Conservation (phyloP, 2,329 filamentous ascomycete genomes). For the Bipolaris cookei region DNA sequence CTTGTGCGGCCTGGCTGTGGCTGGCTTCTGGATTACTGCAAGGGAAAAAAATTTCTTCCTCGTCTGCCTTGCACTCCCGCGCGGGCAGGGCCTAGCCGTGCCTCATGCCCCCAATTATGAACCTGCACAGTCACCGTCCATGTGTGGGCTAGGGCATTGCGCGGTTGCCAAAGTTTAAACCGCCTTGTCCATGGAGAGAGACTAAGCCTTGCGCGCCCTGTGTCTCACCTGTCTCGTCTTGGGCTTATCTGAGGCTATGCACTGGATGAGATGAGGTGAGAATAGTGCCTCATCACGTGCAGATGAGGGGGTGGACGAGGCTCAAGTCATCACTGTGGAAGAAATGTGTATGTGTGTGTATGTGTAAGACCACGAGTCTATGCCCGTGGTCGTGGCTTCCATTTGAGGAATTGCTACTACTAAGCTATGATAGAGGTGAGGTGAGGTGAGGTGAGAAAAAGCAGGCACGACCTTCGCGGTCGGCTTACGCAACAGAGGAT, state of each 20-base stretch:
- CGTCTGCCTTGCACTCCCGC: slow-evolving; percentile 16
- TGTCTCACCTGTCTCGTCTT: slow-evolving; percentile 16
- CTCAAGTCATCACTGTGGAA: slow-evolving; percentile 16
- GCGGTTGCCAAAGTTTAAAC: slow-evolving; percentile 15
- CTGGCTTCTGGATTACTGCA: slow-evolving; percentile 28
- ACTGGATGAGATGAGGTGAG: background rate
- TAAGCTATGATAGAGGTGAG: slow-evolving; percentile 14
- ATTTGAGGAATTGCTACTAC: slow-evolving; percentile 28
- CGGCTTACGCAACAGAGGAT: slow-evolving; percentile 30
- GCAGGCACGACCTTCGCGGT: slow-evolving; percentile 23
- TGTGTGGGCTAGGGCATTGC: background rate
- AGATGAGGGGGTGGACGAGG: slow-evolving; percentile 12
- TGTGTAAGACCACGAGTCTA: slow-evolving; percentile 24
- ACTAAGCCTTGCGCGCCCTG: slow-evolving; percentile 18
- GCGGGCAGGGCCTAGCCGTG: slow-evolving; percentile 15
- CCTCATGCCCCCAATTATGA: slow-evolving; percentile 12
- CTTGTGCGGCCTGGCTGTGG: slow-evolving; percentile 5
- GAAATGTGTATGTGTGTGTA: slow-evolving; percentile 18
- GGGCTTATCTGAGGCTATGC: slow-evolving; percentile 11
- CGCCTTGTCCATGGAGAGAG: slow-evolving; percentile 14
- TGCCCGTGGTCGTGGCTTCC: slow-evolving; percentile 28
- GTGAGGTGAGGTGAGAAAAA: slow-evolving; percentile 24
- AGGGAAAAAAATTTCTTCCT: slow-evolving; percentile 33
- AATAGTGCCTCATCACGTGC: slow-evolving; percentile 12
- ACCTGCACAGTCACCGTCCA: slow-evolving; percentile 2